These are phyloP conservation scores for Gossypium australe DNA, from an alignment of 345 rosid species.

Conservation along the genomic window DNA sequence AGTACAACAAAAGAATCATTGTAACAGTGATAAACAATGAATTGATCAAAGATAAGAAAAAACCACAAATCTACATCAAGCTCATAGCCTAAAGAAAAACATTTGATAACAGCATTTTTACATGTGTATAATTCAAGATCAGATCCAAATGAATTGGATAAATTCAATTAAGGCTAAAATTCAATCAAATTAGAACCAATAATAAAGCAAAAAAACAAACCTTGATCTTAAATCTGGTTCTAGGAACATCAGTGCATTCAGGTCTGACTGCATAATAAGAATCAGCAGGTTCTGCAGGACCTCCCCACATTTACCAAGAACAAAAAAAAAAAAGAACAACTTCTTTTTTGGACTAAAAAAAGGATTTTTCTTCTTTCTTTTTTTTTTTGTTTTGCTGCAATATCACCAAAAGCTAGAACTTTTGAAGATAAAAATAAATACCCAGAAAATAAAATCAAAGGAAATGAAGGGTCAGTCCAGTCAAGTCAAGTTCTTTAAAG, in stretches of 20 bases:
- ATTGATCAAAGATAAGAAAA: slow-evolving; percentile 5
- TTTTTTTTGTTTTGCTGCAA: neutral
- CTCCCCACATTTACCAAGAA: slow-evolving; percentile 70
- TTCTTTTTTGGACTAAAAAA: neutral
- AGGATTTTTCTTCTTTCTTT: neutral
- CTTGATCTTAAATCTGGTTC: slow-evolving; percentile 87
- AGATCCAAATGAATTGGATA: neutral
- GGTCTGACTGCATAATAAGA: slow-evolving; percentile 88
- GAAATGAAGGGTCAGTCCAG: neutral
- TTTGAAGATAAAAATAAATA: neutral
- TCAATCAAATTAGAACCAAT: slow-evolving; percentile 2
- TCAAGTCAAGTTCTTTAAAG: slow-evolving; percentile 3
- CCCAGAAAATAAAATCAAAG: slow-evolving; percentile 6
- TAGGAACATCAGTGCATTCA: slow-evolving; percentile 92
- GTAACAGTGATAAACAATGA: too few species aligned
- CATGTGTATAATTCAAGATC: too few species aligned
- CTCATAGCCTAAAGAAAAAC: neutral
- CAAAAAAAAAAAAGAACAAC: neutral
- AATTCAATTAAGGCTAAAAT: neutral
- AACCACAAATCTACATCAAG: neutral
- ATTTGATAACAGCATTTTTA: neutral
- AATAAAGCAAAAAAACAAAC: slow-evolving; percentile 29
- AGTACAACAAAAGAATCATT: too few species aligned
- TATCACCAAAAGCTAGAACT: neutral
- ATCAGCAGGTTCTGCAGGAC: slow-evolving; percentile 65